Percentiles rank a stretch among this genome's conserved stretches.
These are phyloP conservation scores for Chloropicon primus DNA, from an alignment of 139 green algal genomes.

Conservation along the genomic window DNA sequence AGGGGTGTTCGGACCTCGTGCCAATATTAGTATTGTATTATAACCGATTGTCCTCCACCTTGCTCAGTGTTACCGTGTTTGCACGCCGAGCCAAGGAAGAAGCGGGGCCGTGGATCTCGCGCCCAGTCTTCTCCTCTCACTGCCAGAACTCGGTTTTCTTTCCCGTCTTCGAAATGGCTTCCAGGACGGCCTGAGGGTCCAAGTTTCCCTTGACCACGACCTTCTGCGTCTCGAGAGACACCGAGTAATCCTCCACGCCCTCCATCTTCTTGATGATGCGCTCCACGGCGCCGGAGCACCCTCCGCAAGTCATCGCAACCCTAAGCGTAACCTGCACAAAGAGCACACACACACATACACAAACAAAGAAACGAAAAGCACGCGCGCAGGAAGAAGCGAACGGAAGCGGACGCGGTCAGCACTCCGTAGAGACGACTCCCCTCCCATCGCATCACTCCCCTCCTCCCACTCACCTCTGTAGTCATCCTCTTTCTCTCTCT, in stretches of 20 bases:
- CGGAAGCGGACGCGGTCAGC: background rate
- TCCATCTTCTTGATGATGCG: slow-evolving; percentile 26
- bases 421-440: background rate
- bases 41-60: too few species aligned
- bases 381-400: background rate
- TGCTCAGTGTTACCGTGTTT: background rate
- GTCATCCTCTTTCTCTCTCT: slow-evolving; percentile 1
- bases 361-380: background rate
- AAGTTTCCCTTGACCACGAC: slow-evolving; percentile 48
- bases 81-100: too few species aligned
- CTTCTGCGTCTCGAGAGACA: slow-evolving; percentile 42
- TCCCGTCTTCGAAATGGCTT: slow-evolving; percentile 50
- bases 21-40: too few species aligned
- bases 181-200: slow-evolving; percentile 36
- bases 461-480: background rate
- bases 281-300: slow-evolving; percentile 21
- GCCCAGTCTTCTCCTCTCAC: too few species aligned
- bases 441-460: background rate
- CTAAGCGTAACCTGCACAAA: slow-evolving; percentile 12
- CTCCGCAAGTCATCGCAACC: slow-evolving; percentile 23
- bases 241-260: slow-evolving; percentile 40
- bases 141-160: slow-evolving; percentile 33
- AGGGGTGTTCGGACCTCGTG: too few species aligned
- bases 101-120: too few species aligned
- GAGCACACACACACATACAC: background rate